phyloP scores from a whole-genome alignment of 1,139 yeast species.

The Suhomyces bribrorum region DNA sequence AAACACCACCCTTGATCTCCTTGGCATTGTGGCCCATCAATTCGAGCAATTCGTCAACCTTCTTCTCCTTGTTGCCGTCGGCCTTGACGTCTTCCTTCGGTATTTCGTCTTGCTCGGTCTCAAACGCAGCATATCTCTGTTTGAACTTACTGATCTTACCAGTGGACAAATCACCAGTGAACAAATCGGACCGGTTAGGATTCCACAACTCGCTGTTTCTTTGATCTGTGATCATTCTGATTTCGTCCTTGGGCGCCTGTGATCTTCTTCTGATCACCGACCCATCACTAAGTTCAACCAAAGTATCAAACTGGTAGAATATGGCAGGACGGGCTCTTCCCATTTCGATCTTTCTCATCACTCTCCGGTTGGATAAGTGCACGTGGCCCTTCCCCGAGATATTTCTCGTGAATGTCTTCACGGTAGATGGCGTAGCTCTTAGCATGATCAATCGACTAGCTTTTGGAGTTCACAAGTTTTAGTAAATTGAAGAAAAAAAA shows the following conservation, averaged over 20 bases:
- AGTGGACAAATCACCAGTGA: slow-evolving; percentile 74
- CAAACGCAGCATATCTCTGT: slow-evolving; percentile 66
- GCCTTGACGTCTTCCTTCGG: slow-evolving; percentile 14
- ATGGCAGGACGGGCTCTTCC: slow-evolving; percentile 94
- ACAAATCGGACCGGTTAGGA: slow-evolving; percentile 76
- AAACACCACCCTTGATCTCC: slow-evolving; percentile 66
- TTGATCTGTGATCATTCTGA: slow-evolving; percentile 85
- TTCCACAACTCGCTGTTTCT: slow-evolving; percentile 87
- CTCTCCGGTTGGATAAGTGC: slow-evolving; percentile 51
- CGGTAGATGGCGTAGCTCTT: neutral
- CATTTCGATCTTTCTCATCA: slow-evolving; percentile 54
- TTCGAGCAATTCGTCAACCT: slow-evolving; percentile 54
- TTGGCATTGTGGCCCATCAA: slow-evolving; percentile 63
- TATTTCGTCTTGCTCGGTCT: slow-evolving; percentile 26
- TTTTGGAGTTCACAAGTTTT: neutral
- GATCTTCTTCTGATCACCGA: slow-evolving; percentile 82
- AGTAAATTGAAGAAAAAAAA: slow-evolving; percentile 6
- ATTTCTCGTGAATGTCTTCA: slow-evolving; percentile 22
- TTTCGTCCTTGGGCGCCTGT: slow-evolving; percentile 85
- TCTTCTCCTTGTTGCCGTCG: slow-evolving; percentile 18
- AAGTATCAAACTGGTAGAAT: slow-evolving; percentile 83
- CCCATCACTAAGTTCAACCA: slow-evolving; percentile 89
- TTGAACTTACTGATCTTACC: slow-evolving; percentile 86
- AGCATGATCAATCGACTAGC: too few species aligned
- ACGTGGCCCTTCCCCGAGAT: slow-evolving; percentile 33